Percentiles rank a stretch among this genome's conserved stretches.
Conservation (phyloP, 257 asterid genomes). For the Nicotiana knightiana region DNA sequence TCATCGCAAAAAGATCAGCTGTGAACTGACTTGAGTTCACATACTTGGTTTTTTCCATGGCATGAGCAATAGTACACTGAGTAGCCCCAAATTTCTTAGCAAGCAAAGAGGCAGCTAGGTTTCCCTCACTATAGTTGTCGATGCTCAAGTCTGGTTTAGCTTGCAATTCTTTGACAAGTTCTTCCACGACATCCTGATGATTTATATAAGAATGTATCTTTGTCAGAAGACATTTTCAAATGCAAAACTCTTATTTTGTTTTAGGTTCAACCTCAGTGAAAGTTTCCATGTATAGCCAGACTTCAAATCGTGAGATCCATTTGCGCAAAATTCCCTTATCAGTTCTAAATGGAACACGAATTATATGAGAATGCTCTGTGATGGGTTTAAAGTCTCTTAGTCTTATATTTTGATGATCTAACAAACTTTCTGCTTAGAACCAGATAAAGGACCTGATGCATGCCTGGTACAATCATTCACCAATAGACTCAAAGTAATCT, state of each 20-base stretch:
- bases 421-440: too few relatives aligned
- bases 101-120: constrained; percentile 27
- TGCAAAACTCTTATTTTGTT: neutral
- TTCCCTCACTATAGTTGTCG: constrained; percentile 36
- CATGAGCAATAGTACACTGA: constrained; percentile 35
- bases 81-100: constrained; percentile 30
- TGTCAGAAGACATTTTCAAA: neutral
- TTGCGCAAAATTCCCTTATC: constrained; percentile 28
- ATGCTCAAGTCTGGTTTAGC: constrained; percentile 23
- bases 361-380: constrained; percentile 27
- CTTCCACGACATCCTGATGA: constrained; percentile 23
- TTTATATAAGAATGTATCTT: neutral
- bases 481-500: too few relatives aligned
- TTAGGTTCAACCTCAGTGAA: constrained; percentile 23
- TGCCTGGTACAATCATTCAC: too few relatives aligned
- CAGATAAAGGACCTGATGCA: too few relatives aligned
- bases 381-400: too few relatives aligned
- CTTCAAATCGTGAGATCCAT: constrained; percentile 37
- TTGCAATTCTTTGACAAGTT: constrained; percentile 24
- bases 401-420: too few relatives aligned
- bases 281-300: constrained; percentile 37
- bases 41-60: constrained; percentile 29
- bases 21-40: constrained; percentile 28
- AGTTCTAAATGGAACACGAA: constrained; percentile 33
- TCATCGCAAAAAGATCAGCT: constrained; percentile 28